These are phyloP conservation scores for Tephrocybe sp. DNA, from an alignment of 768 basidiomycete species.

Conservation along the genomic window DNA sequence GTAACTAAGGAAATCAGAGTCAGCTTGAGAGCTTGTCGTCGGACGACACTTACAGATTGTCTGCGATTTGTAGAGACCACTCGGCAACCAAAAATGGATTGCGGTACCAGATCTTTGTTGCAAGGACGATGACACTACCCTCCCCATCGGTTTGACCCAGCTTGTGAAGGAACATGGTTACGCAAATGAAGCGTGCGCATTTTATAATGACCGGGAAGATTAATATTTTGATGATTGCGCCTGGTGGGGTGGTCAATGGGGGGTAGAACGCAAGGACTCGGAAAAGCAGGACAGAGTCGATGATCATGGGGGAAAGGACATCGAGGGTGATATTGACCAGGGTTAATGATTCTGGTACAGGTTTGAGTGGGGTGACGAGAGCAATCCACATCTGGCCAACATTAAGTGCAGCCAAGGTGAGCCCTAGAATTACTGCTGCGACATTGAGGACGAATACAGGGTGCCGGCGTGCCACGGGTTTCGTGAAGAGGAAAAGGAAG, in stretches of 20 bases:
- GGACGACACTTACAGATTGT: conserved; percentile 27
- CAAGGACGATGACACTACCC: not conserved
- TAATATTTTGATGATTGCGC: conserved; percentile 20
- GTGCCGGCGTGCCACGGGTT: conserved; percentile 20
- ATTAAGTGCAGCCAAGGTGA: conserved; percentile 23
- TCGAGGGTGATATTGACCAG: conserved; percentile 22
- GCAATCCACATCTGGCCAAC: conserved; percentile 4
- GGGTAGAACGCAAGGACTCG: conserved; percentile 36
- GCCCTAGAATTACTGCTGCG: conserved; percentile 23
- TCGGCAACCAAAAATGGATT: conserved; percentile 25
- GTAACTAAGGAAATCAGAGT: conserved; percentile 15
- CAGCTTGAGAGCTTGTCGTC: not conserved
- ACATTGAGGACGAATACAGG: conserved; percentile 33
- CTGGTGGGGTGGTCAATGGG: conserved; percentile 13
- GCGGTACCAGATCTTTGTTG: conserved; percentile 1
- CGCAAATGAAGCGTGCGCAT: conserved; percentile 23
- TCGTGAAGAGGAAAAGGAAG: conserved; percentile 31
- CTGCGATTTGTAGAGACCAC: conserved; percentile 32
- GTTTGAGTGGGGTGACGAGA: conserved; percentile 18
- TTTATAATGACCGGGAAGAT: conserved; percentile 28
- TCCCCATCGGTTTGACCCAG: not conserved
- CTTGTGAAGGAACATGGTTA: conserved; percentile 15
- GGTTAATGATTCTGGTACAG: conserved; percentile 14
- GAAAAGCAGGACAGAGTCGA: conserved; percentile 37
- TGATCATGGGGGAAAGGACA: conserved; percentile 29